Evolutionary conservation across 2,329 filamentous ascomycete species (phyloP).

Genomic region (Ascochyta viciae-villosae): DNA sequence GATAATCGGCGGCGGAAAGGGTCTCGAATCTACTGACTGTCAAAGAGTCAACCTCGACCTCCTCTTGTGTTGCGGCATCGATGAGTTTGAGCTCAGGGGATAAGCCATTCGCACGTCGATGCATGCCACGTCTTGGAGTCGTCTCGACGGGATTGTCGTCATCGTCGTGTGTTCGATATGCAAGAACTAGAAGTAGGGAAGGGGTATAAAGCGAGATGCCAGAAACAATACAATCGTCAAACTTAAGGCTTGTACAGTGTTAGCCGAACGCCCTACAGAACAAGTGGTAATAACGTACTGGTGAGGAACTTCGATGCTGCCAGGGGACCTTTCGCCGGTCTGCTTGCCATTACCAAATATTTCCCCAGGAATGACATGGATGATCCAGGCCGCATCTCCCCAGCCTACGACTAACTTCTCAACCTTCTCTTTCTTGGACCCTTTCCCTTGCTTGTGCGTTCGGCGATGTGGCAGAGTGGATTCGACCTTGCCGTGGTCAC

Average conservation of each 20-base stretch:
- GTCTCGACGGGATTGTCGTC: constrained; percentile 66
- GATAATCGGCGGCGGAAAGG: constrained; percentile 88
- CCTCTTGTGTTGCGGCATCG: constrained; percentile 80
- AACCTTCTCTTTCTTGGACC: constrained; percentile 42
- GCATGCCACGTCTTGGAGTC: constrained; percentile 70
- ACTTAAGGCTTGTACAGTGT: constrained; percentile 67
- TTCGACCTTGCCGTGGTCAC: constrained; percentile 44
- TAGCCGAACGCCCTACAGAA: constrained; percentile 34
- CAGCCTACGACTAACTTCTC: constrained; percentile 92
- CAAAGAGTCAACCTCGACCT: constrained; percentile 86
- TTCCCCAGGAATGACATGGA: constrained; percentile 85
- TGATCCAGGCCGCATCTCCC: constrained; percentile 95
- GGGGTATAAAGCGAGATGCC: constrained; percentile 96
- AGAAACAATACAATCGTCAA: constrained; percentile 96
- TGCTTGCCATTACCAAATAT: constrained; percentile 67
- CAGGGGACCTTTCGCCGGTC: constrained; percentile 73
- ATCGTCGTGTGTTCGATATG: constrained; percentile 80
- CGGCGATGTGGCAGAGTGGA: constrained; percentile 53
- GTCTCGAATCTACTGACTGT: constrained; percentile 86
- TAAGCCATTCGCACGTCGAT: constrained; percentile 77
- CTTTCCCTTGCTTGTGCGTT: constrained; percentile 45
- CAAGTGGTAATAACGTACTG: constrained; percentile 66
- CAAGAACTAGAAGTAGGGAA: constrained; percentile 87
- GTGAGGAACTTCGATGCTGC: constrained; percentile 87
- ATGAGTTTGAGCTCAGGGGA: constrained; percentile 91